Evolutionary conservation across 1,284 basidiomycete genomes (phyloP), one percentile per base, ranked within the genome.

Genomic region (Leccinum cinnamomeum): DNA sequence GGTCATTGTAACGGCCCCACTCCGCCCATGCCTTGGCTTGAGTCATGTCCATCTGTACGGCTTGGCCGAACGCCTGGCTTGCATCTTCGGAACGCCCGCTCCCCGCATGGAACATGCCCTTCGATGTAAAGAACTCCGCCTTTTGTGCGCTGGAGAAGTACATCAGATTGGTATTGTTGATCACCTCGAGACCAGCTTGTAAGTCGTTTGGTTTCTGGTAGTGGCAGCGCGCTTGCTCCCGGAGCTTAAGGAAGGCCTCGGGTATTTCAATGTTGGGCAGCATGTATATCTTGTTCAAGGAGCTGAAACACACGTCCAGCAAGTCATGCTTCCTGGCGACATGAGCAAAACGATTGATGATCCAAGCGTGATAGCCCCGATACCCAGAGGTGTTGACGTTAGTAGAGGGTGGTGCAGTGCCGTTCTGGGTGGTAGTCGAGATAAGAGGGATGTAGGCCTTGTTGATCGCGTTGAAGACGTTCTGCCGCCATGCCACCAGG

Each of bases 271-370:
- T 99, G 77, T 99, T 99, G 23, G 98, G 98, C 41, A 99, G 80
- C 1, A 95, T 97, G 79, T 99, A 99, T 72, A 99, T 99, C 81
- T 95, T 98, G 74, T 94, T 97, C 68, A 99, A 82, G 1, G 93
- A 92, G 14, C 85, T 93, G 78, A 95, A 95, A 79, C 98, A 99
- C 58, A 98, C 97, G 59, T 99, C 97, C 58, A 96, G 84, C 10
- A 99, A 84, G 65, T 97, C 93, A 73, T 99, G 97, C 79, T 99
- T 98, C 63, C 97, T 85, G 28, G 98, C 97, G 60, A 98, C 95
- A 75, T 99, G 97, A n/a, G 98, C 98, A 74, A 99, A 99, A 8
- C 97, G 90, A 76, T 99, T 99, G 82, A 99, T 98, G 76, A 98
- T 99, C 98, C 97, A 99, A 3, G 97, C 97, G 74, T 99, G 98